Base-by-base conservation (phyloP, 306 rosid genomes). In the Oemleria cerasiformis region DNA sequence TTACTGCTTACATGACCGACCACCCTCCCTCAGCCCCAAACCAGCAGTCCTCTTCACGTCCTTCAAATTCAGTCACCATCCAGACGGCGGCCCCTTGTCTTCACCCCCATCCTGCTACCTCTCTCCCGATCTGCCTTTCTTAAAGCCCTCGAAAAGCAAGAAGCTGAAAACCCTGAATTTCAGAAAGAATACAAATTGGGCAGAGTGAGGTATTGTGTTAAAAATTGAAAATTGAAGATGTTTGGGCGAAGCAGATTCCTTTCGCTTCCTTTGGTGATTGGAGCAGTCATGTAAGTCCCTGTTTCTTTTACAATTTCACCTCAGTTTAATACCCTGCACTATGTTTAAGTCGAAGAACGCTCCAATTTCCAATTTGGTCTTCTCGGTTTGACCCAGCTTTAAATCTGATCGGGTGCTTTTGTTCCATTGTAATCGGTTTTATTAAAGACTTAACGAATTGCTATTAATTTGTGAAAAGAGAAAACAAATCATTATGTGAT, bases 181-280 rank as follows among this genome's bases (percentile, higher is more conserved):
- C n/a, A 42, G 36, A 44, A 30, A 19, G 51, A 61, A 17, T 38
- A 14, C 65, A 23, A 66, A 48, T 55, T 40, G 68, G 45, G 4
- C 34, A 39, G 51, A 41, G 14, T 39, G 34, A 41, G 23, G 49
- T 4, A 3, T 70, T 42, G 65, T 7, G 5, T 48, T 34, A 71
- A 50, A 57, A 61, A 86, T 86, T 34, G 73, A 56, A 57, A 61
- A 86, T 86, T 34, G 73, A 56, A 57, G 55, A 86, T 86, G 90
- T 73, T 86, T 68, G 57, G 87, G 73, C 85, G 97, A 77, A 77
- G 88, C 41, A 86, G 90, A 78, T 93, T 91, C 82, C 98, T 88
- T 16, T 81, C 97, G 11, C 82, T 93, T 58, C 98, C 97, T 1
- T 13, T 80, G 77, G 97, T 91, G 5, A 89, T 91, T 39, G 92